Base-by-base conservation (phyloP, 148 eudicot species). In the Selenicereus undatus region DNA sequence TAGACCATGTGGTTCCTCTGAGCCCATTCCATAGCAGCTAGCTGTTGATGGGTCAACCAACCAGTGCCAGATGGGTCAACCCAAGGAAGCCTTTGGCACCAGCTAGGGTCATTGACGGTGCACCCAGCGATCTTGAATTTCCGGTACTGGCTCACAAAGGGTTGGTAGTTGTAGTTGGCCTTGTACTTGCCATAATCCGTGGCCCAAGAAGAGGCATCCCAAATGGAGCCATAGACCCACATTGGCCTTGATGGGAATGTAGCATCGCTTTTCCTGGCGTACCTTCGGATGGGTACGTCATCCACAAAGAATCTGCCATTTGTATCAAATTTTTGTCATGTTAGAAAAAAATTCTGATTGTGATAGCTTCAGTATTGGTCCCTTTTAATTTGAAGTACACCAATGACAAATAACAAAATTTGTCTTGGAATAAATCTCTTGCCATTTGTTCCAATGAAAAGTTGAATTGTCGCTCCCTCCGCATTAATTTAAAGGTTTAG, bases 131-230 rank as follows among this genome's bases (percentile, higher is more conserved):
- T 90, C 77, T 90, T 96, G 86, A 96, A 96, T 74, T 94, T 89
- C 0, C 84, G 85, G 85, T 91, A 96, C 26, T 82, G 84, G 30
- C 93, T 97, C 18, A 92, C 86, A 52, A 96, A 96, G 0, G 99
- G 99, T 27, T 94, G 97, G 84, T 94, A 96, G n/a, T 83, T 83
- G 69, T 96, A 96, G 77, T 96, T 90, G 14, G 97, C 98, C 68
- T 92, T 96, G 89, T 92, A 92, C 78, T 85, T 96, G 0, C 99
- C 99, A 76, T 92, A 85, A 73, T 96, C 99, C 0, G 99, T 96
- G 5, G 99, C 99, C 99, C 99, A 96, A 29, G 98, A 90, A 1
- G 99, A 96, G 11, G 99, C 99, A 83, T 96, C 99, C 99, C 99
- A 96, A 78, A 96, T 96, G 1, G 99, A 96, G 14, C 99, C 99